Base-by-base conservation (phyloP, 352 stramenopile genomes). In the Phytophthora rubi region DNA sequence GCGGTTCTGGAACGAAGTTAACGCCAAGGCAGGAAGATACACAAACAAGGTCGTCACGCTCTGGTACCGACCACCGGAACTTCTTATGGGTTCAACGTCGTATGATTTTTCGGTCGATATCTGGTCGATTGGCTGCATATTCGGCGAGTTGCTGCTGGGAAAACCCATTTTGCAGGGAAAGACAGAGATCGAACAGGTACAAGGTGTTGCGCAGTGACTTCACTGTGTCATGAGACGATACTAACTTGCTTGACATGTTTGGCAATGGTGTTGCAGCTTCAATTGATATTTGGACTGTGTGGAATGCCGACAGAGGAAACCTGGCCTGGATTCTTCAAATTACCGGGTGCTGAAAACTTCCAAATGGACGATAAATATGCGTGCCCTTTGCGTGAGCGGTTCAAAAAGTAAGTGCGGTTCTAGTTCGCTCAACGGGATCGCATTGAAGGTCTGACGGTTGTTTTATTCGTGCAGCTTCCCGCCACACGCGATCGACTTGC, bases 31-130 rank as follows among this genome's bases (percentile, higher is more conserved):
- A 15, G 88, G 88, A 21, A 75, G 84, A 18, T 96, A 96, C 59
- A 98, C 94, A 18, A 98, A 99, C 80, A 98, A 99, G 65, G 96
- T 99, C 4, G 95, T 98, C 10, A 99, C 96, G 28, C 75, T 97
- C 18, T 99, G 96, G 96, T 99, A 99, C 72, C 85, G 96, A 28
- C 85, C 95, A 1, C 96, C 96, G 0, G 96, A 99, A 68, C 80
- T 99, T 21, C 73, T 99, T 28, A 85, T 99, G 56, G 93, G 95
- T 3, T 97, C 83, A 16, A 98, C 93, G 3, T 90, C 81, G 6
- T 99, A 99, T 70, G 90, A 96, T 63, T 95, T 87, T 44, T 96
- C 82, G 6, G 94, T 99, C 16, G 96, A 99, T 77, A 82, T 97
- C n/a, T 99, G 95, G 94, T 98, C 96, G 0, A 95, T 98, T 58